phyloP scores from a whole-genome alignment of 2,329 filamentous ascomycete genomes.

The Phialocephala subalpina region DNA sequence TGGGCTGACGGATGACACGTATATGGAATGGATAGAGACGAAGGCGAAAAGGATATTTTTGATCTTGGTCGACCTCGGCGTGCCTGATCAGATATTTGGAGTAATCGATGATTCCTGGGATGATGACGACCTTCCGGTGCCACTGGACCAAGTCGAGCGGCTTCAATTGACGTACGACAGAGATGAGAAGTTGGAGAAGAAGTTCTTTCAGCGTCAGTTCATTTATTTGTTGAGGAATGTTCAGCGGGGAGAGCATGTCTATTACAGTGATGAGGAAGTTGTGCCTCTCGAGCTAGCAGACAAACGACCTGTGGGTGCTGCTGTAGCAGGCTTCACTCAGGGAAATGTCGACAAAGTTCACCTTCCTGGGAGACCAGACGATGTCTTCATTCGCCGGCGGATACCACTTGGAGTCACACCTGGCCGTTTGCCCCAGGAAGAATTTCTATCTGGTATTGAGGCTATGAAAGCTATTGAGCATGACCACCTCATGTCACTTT shows the following conservation, averaged over 20 bases:
- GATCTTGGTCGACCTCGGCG: slow-evolving; percentile 72
- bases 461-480: slow-evolving; percentile 67
- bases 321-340: slow-evolving; percentile 48
- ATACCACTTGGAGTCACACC: slow-evolving; percentile 58
- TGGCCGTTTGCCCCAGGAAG: slow-evolving; percentile 56
- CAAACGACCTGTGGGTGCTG: slow-evolving; percentile 55
- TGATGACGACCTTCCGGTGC: slow-evolving; percentile 76
- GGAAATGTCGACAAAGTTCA: slow-evolving; percentile 64
- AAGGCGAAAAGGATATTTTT: slow-evolving; percentile 76
- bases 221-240: slow-evolving; percentile 73
- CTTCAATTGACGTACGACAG: slow-evolving; percentile 66
- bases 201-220: slow-evolving; percentile 76
- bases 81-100: slow-evolving; percentile 78
- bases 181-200: slow-evolving; percentile 70
- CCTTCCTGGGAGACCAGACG: slow-evolving; percentile 67
- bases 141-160: slow-evolving; percentile 69
- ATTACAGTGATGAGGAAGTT: slow-evolving; percentile 72
- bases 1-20: slow-evolving; percentile 73
- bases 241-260: slow-evolving; percentile 64
- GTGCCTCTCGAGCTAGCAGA: slow-evolving; percentile 75
- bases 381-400: slow-evolving; percentile 64
- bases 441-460: slow-evolving; percentile 69
- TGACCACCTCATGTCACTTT: slow-evolving; percentile 74
- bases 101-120: slow-evolving; percentile 81
- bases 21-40: slow-evolving; percentile 79